phyloP scores from a whole-genome alignment of 805 yeast genomes.

The Schizosaccharomyces pombe region DNA sequence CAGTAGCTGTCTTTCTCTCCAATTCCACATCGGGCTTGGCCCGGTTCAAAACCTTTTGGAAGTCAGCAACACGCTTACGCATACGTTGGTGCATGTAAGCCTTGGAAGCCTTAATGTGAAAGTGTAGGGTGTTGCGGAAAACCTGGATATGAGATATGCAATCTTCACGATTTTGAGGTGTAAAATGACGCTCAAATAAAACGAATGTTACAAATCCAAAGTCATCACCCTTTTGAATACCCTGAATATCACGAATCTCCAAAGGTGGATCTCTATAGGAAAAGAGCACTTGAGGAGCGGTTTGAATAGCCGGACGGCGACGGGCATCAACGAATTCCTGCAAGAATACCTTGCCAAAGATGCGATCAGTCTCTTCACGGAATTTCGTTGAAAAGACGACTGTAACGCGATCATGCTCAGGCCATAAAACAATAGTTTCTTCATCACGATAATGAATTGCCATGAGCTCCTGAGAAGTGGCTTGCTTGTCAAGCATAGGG shows the following conservation, averaged over 20 bases:
- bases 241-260: conserved; percentile 34
- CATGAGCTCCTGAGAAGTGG: conserved; percentile 31
- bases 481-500: background rate
- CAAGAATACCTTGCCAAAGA: conserved; percentile 67
- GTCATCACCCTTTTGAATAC: conserved; percentile 18
- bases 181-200: conserved; percentile 58
- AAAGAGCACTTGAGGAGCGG: conserved; percentile 92
- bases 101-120: conserved; percentile 93
- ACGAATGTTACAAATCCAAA: conserved; percentile 45
- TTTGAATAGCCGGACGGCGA: conserved; percentile 67
- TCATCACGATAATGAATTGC: conserved; percentile 72
- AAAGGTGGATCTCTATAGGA: conserved; percentile 82
- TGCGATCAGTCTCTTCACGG: conserved; percentile 88
- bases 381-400: conserved; percentile 85
- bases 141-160: conserved; percentile 77
- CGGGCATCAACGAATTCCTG: conserved; percentile 31
- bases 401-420: conserved; percentile 88
- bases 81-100: conserved; percentile 96
- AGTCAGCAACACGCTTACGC: conserved; percentile 86
- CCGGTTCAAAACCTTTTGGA: conserved; percentile 81
- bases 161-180: conserved; percentile 35
- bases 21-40: conserved; percentile 85
- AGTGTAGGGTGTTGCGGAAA: conserved; percentile 92
- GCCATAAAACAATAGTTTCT: conserved; percentile 73
- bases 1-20: conserved; percentile 52